phyloP scores from a whole-genome alignment of 2,329 filamentous ascomycete genomes.

The Coniochaeta hoffmannii region DNA sequence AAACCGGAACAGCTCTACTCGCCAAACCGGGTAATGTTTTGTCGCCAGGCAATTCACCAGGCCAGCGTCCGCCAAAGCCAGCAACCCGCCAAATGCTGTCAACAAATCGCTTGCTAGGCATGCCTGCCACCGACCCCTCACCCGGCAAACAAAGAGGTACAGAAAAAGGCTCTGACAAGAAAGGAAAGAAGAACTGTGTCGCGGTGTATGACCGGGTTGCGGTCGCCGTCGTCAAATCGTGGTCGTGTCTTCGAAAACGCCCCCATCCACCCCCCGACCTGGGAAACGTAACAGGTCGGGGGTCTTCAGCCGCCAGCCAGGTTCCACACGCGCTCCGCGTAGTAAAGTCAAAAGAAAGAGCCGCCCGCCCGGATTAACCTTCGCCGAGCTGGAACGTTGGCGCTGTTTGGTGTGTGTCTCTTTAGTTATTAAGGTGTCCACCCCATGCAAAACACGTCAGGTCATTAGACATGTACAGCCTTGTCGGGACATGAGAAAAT shows the following conservation, averaged over 20 bases:
- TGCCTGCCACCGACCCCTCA: not conserved
- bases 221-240: not conserved
- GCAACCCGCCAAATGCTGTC: not conserved
- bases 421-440: conserved; percentile 11
- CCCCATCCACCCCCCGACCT: not conserved
- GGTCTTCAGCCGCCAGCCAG: not conserved
- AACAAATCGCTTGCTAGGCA: not conserved
- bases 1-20: not conserved
- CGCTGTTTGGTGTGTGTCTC: not conserved
- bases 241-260: not conserved
- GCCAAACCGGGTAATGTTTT: not conserved
- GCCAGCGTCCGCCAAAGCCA: not conserved
- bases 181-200: not conserved
- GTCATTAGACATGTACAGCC: conserved; percentile 2
- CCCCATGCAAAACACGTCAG: conserved; percentile 12
- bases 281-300: not conserved
- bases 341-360: not conserved
- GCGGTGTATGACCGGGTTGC: not conserved
- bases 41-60: not conserved
- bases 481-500: conserved; percentile 2
- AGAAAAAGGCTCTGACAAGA: not conserved
- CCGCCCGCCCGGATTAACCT: not conserved
- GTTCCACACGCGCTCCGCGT: not conserved
- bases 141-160: not conserved
- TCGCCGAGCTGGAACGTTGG: not conserved